Conservation (phyloP, 2,329 filamentous ascomycete species). For the Nakataea oryzae region DNA sequence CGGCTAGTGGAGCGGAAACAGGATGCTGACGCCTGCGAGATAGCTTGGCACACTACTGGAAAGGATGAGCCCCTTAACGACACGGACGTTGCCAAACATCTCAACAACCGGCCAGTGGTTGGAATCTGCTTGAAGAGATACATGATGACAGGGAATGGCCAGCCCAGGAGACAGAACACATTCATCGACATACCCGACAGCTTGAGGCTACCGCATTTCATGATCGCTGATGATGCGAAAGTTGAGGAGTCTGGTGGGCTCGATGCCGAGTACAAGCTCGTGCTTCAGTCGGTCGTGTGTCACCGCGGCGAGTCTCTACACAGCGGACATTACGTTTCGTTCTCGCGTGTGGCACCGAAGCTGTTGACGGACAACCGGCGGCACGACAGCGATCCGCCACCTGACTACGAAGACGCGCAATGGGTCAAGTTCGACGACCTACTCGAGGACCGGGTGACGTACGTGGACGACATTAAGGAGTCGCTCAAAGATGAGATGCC, state of each 20-base stretch:
- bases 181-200: conserved; percentile 80
- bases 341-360: conserved; percentile 64
- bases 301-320: conserved; percentile 79
- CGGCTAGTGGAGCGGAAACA: too few relatives aligned
- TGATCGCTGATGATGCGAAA: conserved; percentile 62
- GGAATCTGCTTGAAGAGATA: conserved; percentile 93
- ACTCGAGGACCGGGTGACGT: conserved; percentile 55
- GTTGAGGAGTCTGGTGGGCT: conserved; percentile 50
- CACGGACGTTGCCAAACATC: conserved; percentile 78
- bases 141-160: conserved; percentile 58
- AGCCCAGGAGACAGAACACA: conserved; percentile 63
- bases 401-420: conserved; percentile 58
- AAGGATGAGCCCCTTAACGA: conserved; percentile 49
- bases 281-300: conserved; percentile 84
- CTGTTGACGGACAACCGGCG: conserved; percentile 49
- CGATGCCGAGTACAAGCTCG: conserved; percentile 85
- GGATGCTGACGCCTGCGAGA: background rate
- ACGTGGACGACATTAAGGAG: conserved; percentile 67
- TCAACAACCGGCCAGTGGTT: conserved; percentile 74
- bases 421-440: conserved; percentile 95
- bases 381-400: conserved; percentile 45
- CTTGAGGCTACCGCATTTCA: conserved; percentile 81
- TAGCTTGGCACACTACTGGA: conserved; percentile 72
- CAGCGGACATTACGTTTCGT: conserved; percentile 83
- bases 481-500: conserved; percentile 80